Conservation (phyloP, 106 monocot genomes). For the Phalaenopsis aphrodite region DNA sequence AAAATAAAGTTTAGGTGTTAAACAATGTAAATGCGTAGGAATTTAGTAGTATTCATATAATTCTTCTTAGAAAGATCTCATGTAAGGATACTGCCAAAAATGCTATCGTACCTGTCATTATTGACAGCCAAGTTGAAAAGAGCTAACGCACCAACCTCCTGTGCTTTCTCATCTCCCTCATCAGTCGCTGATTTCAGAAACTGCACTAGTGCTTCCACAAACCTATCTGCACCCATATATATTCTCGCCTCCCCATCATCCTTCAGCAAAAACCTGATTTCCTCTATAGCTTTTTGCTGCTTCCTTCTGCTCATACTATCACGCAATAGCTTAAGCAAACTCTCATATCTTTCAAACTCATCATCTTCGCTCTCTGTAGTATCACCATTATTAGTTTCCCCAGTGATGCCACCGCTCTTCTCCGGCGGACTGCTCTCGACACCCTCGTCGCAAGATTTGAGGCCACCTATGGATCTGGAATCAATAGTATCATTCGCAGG, state of each 20-base stretch:
- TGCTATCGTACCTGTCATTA: conserved; percentile 55
- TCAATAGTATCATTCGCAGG: conserved; percentile 25
- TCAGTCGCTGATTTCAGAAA: conserved; percentile 48
- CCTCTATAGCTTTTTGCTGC: conserved; percentile 39
- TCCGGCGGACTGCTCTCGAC: conserved; percentile 22
- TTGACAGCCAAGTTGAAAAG: conserved; percentile 95
- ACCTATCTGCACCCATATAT: conserved; percentile 67
- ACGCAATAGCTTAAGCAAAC: conserved; percentile 30
- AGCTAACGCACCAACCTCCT: conserved; percentile 73
- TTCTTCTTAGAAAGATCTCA: no score
- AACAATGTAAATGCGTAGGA: no score
- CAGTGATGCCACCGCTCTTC: conserved; percentile 13
- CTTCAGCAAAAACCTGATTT: conserved; percentile 67
- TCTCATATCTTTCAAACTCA: conserved; percentile 35
- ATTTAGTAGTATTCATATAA: no score
- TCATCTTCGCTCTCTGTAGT: conserved; percentile 1
- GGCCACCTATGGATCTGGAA: conserved; percentile 25
- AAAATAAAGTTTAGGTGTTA: no score
- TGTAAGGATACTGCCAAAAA: not conserved
- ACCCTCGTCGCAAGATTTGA: conserved; percentile 23
- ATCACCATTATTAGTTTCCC: not conserved
- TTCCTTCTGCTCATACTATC: conserved; percentile 22
- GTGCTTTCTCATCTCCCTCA: conserved; percentile 43
- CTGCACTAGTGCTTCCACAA: conserved; percentile 47
- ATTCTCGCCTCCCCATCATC: conserved; percentile 69